phyloP scores from a whole-genome alignment of 768 basidiomycete species.

The Suillus brevipes region DNA sequence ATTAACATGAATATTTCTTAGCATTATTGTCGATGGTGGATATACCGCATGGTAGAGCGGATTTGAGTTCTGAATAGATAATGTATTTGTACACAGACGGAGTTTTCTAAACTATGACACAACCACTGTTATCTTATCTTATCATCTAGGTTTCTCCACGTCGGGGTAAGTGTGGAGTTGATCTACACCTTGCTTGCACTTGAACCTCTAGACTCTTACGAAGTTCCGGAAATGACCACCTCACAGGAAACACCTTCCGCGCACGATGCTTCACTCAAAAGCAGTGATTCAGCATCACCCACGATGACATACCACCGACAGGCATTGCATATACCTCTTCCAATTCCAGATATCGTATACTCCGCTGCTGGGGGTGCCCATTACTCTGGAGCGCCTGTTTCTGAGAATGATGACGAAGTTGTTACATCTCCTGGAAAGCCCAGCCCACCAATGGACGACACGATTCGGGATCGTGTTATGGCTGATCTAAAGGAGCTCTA shows the following conservation, averaged over 20 bases:
- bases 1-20: neutral
- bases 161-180: neutral
- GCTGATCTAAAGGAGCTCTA: slow-evolving; percentile 61
- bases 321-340: slow-evolving; percentile 42
- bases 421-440: slow-evolving; percentile 5
- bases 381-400: slow-evolving; percentile 52
- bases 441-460: slow-evolving; percentile 27
- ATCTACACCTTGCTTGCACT: neutral
- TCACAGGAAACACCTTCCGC: neutral
- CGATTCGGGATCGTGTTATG: slow-evolving; percentile 48
- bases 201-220: neutral
- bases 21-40: slow-evolving; percentile 13
- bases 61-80: neutral
- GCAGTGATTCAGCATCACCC: slow-evolving; percentile 27
- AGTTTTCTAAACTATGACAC: neutral
- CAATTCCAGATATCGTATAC: slow-evolving; percentile 52
- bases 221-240: slow-evolving; percentile 3
- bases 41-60: slow-evolving; percentile 9
- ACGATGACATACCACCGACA: slow-evolving; percentile 48
- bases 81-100: neutral
- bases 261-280: neutral
- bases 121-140: neutral
- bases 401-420: slow-evolving; percentile 11
- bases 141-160: neutral
- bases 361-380: slow-evolving; percentile 64